phyloP scores from a whole-genome alignment of 2,329 filamentous ascomycete genomes.

The Passalora sequoiae region DNA sequence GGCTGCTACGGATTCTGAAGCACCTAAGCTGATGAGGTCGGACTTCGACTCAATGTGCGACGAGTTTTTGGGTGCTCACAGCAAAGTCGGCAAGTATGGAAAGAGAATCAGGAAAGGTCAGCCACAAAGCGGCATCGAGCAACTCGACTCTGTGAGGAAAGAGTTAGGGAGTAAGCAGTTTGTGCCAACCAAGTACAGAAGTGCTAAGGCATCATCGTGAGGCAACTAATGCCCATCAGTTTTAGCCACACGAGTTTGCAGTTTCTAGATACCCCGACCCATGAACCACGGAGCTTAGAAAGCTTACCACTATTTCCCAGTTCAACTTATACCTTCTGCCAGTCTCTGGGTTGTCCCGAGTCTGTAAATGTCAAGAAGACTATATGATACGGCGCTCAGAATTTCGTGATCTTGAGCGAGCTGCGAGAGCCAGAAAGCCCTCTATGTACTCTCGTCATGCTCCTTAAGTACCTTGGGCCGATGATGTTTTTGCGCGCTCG shows the following conservation, averaged over 20 bases:
- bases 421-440: no score
- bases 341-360: no score
- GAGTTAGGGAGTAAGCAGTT: slow-evolving; percentile 55
- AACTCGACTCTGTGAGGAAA: slow-evolving; percentile 82
- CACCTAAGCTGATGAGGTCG: slow-evolving; percentile 54
- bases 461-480: no score
- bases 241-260: no score
- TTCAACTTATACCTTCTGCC: no score
- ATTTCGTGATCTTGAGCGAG: no score
- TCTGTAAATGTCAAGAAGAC: no score
- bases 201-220: slow-evolving; percentile 1
- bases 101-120: slow-evolving; percentile 66
- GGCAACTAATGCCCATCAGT: neutral
- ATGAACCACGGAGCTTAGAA: no score
- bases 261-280: slow-evolving; percentile 1
- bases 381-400: no score
- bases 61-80: slow-evolving; percentile 76
- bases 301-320: no score
- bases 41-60: slow-evolving; percentile 92
- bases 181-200: slow-evolving; percentile 5
- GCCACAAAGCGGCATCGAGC: slow-evolving; percentile 73
- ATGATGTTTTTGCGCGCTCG: no score
- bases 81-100: slow-evolving; percentile 63
- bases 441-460: no score
- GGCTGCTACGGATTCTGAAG: slow-evolving; percentile 34